Evolutionary conservation across 257 asterid genomes (phyloP).

Genomic region (Paraleonurus japonicus): DNA sequence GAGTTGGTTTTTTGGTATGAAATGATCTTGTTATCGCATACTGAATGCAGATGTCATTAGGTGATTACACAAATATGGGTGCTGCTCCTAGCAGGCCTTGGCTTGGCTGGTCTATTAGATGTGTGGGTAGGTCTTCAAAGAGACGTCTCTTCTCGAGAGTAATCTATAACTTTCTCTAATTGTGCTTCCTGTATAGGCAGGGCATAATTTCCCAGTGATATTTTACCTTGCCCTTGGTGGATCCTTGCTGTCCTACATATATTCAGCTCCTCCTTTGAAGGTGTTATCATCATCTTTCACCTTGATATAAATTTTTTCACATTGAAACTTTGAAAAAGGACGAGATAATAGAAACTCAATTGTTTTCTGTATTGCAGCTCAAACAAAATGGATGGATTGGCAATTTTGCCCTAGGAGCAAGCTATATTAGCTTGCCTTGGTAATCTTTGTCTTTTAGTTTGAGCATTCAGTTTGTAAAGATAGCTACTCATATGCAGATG

Average conservation of each 20-base stretch:
- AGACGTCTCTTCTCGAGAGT: conserved; percentile 8
- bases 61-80: conserved; percentile 97
- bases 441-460: conserved; percentile 27
- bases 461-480: neutral
- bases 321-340: neutral
- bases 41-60: conserved; percentile 41
- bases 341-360: conserved; percentile 4
- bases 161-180: conserved; percentile 18
- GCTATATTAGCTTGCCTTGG: conserved; percentile 98
- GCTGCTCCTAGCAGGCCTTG: conserved; percentile 85
- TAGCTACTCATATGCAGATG: conserved; percentile 4
- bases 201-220: conserved; percentile 76
- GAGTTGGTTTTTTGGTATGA: conserved; percentile 15
- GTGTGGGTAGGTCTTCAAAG: conserved; percentile 76
- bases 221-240: conserved; percentile 96
- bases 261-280: conserved; percentile 98
- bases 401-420: conserved; percentile 94
- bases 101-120: conserved; percentile 79
- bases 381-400: conserved; percentile 99
- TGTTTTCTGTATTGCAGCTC: conserved; percentile 54
- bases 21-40: conserved; percentile 18
- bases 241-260: conserved; percentile 89
- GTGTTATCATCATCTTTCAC: conserved; percentile 35
- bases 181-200: conserved; percentile 57
- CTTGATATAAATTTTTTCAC: conserved; percentile 12